These are phyloP conservation scores for Ilyonectria robusta DNA, from an alignment of 2,329 filamentous ascomycete genomes.

Conservation along the genomic window DNA sequence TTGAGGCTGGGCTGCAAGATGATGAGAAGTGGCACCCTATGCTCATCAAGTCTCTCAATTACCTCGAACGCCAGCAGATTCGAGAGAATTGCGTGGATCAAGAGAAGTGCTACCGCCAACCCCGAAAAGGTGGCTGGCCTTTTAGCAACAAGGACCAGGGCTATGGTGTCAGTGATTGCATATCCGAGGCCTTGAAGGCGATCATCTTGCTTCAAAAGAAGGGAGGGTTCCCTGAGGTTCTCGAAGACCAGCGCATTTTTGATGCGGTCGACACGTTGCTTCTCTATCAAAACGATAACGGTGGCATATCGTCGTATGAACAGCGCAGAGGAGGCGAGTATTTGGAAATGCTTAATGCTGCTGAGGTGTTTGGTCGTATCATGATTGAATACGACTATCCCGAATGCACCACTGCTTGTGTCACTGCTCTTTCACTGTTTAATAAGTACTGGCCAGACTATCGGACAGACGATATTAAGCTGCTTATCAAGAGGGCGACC, in stretches of 20 bases:
- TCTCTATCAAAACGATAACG: constrained; percentile 86
- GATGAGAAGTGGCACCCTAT: constrained; percentile 85
- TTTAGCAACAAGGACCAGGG: constrained; percentile 95
- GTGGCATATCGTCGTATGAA: constrained; percentile 94
- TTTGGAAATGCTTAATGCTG: constrained; percentile 91
- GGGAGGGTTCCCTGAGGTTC: constrained; percentile 79
- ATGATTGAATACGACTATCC: constrained; percentile 99
- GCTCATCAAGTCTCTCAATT: constrained; percentile 85
- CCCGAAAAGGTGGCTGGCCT: constrained; percentile 93
- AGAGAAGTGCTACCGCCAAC: constrained; percentile 87
- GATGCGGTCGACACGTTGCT: constrained; percentile 93
- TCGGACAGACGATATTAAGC: constrained; percentile 79
- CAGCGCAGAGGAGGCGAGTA: constrained; percentile 81
- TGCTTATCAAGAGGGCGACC: constrained; percentile 81
- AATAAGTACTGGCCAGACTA: constrained; percentile 86
- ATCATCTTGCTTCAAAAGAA: constrained; percentile 87
- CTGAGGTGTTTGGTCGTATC: constrained; percentile 95
- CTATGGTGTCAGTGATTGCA: constrained; percentile 95
- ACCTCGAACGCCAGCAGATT: constrained; percentile 93
- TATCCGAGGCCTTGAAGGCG: constrained; percentile 90
- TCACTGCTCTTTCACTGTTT: constrained; percentile 90
- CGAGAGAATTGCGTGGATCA: constrained; percentile 85
- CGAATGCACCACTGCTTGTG: constrained; percentile 95
- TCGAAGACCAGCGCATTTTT: constrained; percentile 84
- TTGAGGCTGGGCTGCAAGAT: constrained; percentile 83